A percentile compares a stretch with the other conserved stretches of the same genome.
These are phyloP conservation scores for Dryadomyces sulphureus DNA, from an alignment of 2,329 filamentous ascomycete species.

Conservation along the genomic window DNA sequence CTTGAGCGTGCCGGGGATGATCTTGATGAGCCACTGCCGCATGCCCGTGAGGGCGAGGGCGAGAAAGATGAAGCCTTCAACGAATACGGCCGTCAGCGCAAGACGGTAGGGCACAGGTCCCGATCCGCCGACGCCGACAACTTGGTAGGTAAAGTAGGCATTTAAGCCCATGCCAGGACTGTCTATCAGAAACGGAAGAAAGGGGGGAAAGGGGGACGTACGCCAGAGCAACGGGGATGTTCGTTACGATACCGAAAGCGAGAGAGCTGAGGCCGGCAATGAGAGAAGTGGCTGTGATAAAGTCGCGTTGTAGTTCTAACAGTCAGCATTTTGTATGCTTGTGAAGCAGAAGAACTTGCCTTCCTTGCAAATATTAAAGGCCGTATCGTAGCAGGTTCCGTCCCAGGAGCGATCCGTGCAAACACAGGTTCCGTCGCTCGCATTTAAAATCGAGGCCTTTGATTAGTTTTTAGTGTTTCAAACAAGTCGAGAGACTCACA, in stretches of 20 bases:
- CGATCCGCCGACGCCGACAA: constrained; percentile 44
- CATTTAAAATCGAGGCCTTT: constrained; percentile 56
- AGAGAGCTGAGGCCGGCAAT: constrained; percentile 62
- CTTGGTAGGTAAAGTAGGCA: constrained; percentile 53
- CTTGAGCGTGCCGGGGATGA: constrained; percentile 51
- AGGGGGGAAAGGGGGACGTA: constrained; percentile 23
- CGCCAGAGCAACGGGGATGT: constrained; percentile 64
- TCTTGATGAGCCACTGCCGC: constrained; percentile 56
- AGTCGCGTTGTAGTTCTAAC: constrained; percentile 52
- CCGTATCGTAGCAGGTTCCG: constrained; percentile 16
- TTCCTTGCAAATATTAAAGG: background rate
- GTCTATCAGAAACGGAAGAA: background rate
- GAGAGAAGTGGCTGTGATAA: constrained; percentile 73
- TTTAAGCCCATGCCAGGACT: constrained; percentile 56
- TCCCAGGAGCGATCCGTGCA: constrained; percentile 24
- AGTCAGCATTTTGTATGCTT: background rate
- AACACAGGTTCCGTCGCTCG: constrained; percentile 63
- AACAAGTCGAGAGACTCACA: constrained; percentile 21
- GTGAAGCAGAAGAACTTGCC: background rate
- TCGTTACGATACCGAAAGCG: constrained; percentile 66
- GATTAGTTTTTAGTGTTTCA: constrained; percentile 2
- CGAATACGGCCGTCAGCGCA: constrained; percentile 48
- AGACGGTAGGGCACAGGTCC: constrained; percentile 43
- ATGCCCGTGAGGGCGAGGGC: constrained; percentile 51
- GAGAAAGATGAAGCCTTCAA: constrained; percentile 51